Evolutionary conservation across 345 rosid species (phyloP).

Genomic region (Erysimum cheiranthoides): DNA sequence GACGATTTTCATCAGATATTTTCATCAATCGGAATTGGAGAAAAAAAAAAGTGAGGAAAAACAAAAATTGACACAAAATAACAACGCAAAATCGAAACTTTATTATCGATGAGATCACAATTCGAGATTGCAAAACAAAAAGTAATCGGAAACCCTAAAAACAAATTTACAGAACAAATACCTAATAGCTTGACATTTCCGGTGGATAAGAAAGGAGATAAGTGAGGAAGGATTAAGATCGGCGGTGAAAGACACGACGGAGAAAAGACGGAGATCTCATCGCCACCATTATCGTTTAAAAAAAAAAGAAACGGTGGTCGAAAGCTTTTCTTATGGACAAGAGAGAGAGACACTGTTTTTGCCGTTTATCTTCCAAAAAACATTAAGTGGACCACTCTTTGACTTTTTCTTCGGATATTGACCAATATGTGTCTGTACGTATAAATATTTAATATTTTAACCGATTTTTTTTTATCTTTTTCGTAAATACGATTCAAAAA

Average conservation of each 20-base stretch:
- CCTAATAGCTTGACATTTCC: neutral
- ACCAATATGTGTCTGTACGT: too few relatives aligned
- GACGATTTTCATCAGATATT: neutral
- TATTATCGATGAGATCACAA: constrained; percentile 18
- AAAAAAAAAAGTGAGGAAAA: neutral
- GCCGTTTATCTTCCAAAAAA: neutral
- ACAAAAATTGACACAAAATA: neutral
- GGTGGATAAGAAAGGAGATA: neutral
- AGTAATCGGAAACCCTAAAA: constrained; percentile 19
- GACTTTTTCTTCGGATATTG: neutral
- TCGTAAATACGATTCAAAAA: too few relatives aligned
- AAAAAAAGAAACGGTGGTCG: too few relatives aligned
- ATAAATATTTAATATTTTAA: too few relatives aligned
- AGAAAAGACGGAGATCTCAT: constrained; percentile 37
- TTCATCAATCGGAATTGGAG: neutral
- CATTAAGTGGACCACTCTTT: constrained; percentile 17
- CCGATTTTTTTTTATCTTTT: too few relatives aligned
- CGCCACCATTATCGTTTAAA: neutral
- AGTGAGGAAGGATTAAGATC: neutral
- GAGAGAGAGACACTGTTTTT: neutral
- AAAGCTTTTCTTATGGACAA: neutral
- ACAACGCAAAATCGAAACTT: constrained; percentile 8
- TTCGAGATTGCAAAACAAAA: constrained; percentile 19
- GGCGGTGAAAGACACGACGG: constrained; percentile 31
- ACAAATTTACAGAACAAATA: neutral